Conservation (phyloP, 192 early-diverging fungal species). For the Gigaspora rosea region DNA sequence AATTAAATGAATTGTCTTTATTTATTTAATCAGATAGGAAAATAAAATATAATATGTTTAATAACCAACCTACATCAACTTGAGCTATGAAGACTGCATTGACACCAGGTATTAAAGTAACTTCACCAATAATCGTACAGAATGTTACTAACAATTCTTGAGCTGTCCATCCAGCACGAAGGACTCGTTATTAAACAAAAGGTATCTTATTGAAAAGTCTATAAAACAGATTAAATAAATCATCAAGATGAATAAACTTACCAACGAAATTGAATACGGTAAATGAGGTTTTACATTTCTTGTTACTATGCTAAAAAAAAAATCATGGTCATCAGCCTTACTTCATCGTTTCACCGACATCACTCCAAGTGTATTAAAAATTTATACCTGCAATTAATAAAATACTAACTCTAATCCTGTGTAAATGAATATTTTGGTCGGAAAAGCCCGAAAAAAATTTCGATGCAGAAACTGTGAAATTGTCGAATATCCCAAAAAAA, state of each 20-base stretch:
- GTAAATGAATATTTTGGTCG: too few relatives aligned
- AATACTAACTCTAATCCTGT: too few relatives aligned
- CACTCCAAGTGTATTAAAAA: too few relatives aligned
- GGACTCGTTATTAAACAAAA: constrained; percentile 26
- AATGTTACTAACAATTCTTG: constrained; percentile 74
- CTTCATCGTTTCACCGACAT: too few relatives aligned
- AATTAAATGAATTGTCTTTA: background rate
- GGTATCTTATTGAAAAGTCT: background rate
- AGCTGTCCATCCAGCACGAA: constrained; percentile 65
- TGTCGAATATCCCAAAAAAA: too few relatives aligned
- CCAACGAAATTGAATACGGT: constrained; percentile 47
- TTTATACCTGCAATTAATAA: too few relatives aligned
- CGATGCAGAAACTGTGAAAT: too few relatives aligned
- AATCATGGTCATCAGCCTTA: too few relatives aligned
- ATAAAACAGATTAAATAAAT: background rate
- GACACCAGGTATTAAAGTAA: constrained; percentile 64
- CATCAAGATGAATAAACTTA: constrained; percentile 14
- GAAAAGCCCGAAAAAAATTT: too few relatives aligned
- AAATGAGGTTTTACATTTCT: constrained; percentile 33
- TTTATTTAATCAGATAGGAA: background rate
- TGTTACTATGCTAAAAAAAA: background rate
- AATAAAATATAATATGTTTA: constrained; percentile 29
- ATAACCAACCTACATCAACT: constrained; percentile 50
- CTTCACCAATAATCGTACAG: constrained; percentile 60
- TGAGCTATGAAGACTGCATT: constrained; percentile 50